These are phyloP conservation scores for Coemansia sp. DNA, from an alignment of 192 early-diverging fungal genomes.

Conservation along the genomic window DNA sequence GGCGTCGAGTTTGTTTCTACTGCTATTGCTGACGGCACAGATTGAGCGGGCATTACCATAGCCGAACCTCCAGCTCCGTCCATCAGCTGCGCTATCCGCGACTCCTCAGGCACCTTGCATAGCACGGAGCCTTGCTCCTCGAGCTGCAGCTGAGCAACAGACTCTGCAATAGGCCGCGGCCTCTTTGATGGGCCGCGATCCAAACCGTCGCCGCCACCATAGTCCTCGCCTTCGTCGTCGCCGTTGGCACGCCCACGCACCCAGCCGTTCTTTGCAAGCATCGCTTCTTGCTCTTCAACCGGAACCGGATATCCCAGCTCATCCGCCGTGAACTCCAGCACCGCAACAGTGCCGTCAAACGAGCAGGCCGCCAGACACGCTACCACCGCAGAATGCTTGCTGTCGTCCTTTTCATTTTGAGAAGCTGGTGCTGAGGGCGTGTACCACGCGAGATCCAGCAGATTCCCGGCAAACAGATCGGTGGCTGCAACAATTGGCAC, in stretches of 20 bases:
- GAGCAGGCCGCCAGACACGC: conserved; percentile 81
- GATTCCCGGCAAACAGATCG: conserved; percentile 78
- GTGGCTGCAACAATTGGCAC: conserved; percentile 71
- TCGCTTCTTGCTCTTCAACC: conserved; percentile 63
- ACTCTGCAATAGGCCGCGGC: conserved; percentile 60
- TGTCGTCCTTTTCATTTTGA: conserved; percentile 33
- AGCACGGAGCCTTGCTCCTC: conserved; percentile 57
- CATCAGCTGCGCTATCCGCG: conserved; percentile 34
- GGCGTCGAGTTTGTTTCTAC: neutral
- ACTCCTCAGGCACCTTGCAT: conserved; percentile 19
- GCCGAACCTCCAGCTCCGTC: neutral
- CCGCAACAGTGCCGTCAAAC: conserved; percentile 84
- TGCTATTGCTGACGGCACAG: neutral
- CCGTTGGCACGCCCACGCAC: neutral
- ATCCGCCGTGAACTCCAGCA: conserved; percentile 67
- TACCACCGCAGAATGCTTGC: conserved; percentile 2
- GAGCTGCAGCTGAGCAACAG: conserved; percentile 62
- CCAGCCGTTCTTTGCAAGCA: conserved; percentile 41
- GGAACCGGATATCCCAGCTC: conserved; percentile 71
- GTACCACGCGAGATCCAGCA: conserved; percentile 88
- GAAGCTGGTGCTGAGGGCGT: conserved; percentile 30
- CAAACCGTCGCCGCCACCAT: conserved; percentile 37
- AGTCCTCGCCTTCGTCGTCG: neutral
- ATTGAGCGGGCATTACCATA: neutral
- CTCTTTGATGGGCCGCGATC: conserved; percentile 37